Conservation (phyloP, 805 yeast genomes). For the Yarrowia osloensis region DNA sequence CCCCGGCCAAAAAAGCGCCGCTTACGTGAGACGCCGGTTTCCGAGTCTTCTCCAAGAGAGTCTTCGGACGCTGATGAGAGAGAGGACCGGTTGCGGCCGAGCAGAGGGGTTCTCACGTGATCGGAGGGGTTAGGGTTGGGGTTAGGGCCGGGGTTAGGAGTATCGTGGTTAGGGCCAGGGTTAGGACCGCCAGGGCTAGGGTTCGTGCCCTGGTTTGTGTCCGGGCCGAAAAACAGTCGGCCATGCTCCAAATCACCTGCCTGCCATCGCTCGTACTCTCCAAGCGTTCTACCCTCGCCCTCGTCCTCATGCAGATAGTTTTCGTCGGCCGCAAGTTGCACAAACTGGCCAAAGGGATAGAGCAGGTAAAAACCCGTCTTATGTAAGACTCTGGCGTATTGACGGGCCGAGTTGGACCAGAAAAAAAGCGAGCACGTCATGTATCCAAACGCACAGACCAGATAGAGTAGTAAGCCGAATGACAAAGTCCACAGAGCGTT, state of each 20-base stretch:
- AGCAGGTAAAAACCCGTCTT: conserved; percentile 70
- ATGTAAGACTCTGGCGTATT: conserved; percentile 62
- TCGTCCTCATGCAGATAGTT: conserved; percentile 84
- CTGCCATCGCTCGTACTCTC: conserved; percentile 89
- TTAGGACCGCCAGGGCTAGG: background rate
- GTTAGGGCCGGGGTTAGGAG: conserved; percentile 8
- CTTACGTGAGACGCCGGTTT: conserved; percentile 22
- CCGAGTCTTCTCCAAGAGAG: conserved; percentile 2
- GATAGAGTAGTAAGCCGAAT: conserved; percentile 54
- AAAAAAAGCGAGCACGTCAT: conserved; percentile 52
- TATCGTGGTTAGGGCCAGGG: conserved; percentile 31
- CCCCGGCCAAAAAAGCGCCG: conserved; percentile 86
- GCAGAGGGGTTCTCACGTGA: conserved; percentile 23
- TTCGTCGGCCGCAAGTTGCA: conserved; percentile 73
- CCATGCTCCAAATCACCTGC: conserved; percentile 69
- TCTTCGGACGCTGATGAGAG: conserved; percentile 15
- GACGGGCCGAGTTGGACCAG: conserved; percentile 53
- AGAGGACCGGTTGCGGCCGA: background rate
- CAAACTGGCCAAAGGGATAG: conserved; percentile 88
- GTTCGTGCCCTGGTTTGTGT: conserved; percentile 34
- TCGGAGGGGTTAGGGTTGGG: conserved; percentile 33
- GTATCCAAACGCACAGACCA: conserved; percentile 36
- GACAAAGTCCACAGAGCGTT: conserved; percentile 74
- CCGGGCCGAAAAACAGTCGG: conserved; percentile 76
- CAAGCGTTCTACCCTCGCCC: conserved; percentile 80